Evolutionary conservation across 2,329 filamentous ascomycete genomes (phyloP).

Genomic region (Orbilia javanica): DNA sequence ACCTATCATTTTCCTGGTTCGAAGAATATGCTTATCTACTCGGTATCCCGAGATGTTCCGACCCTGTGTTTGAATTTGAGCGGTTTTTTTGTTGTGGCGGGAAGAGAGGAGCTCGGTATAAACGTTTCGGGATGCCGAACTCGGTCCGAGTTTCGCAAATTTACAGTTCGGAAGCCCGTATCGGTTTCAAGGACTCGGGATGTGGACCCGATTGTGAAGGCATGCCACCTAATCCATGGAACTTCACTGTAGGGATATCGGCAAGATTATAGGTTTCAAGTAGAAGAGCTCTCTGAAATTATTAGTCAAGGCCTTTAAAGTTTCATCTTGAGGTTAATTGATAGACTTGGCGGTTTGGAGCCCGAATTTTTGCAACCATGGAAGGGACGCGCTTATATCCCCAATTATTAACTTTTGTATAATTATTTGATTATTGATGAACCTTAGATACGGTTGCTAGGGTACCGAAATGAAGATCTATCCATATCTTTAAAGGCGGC

Average conservation of each 20-base stretch:
- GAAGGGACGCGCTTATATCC: too few relatives aligned
- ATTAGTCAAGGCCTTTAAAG: too few relatives aligned
- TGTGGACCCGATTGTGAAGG: neutral
- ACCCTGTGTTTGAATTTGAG: neutral
- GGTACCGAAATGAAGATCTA: too few relatives aligned
- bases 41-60: slow-evolving; percentile 43
- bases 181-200: slow-evolving; percentile 1
- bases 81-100: neutral
- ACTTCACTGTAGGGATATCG: neutral
- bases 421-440: too few relatives aligned
- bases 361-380: too few relatives aligned
- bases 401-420: too few relatives aligned
- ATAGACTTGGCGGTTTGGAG: too few relatives aligned
- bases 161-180: slow-evolving; percentile 14
- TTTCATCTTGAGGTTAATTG: too few relatives aligned
- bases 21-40: slow-evolving; percentile 12
- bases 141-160: slow-evolving; percentile 20
- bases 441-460: too few relatives aligned
- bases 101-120: slow-evolving; percentile 34
- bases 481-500: too few relatives aligned
- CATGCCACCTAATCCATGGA: neutral
- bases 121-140: slow-evolving; percentile 37
- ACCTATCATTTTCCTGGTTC: neutral
- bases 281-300: too few relatives aligned
- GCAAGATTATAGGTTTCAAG: neutral